Percentiles rank a stretch among this genome's conserved stretches.
phyloP scores from a whole-genome alignment of 768 basidiomycete genomes.

The Imleria badia region DNA sequence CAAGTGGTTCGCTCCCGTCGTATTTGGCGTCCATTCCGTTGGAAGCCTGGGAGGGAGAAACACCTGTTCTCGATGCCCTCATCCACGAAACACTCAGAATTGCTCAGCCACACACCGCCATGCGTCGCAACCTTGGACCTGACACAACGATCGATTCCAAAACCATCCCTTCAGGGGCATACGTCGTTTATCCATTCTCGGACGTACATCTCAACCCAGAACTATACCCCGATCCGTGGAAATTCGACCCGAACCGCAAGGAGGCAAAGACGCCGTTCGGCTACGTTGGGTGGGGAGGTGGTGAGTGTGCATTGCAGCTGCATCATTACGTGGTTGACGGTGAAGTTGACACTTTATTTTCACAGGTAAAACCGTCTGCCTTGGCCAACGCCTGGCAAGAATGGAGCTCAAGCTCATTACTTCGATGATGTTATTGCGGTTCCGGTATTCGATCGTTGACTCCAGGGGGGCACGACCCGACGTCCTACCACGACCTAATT shows the following conservation, averaged over 20 bases:
- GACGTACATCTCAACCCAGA: constrained; percentile 73
- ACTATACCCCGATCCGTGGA: constrained; percentile 76
- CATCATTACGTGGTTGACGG: constrained; percentile 18
- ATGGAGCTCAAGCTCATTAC: constrained; percentile 71
- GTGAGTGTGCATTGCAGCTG: constrained; percentile 42
- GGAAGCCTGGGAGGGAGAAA: constrained; percentile 66
- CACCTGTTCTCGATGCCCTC: constrained; percentile 68
- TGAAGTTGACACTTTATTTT: constrained; percentile 8
- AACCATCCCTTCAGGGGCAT: constrained; percentile 69
- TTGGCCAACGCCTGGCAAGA: constrained; percentile 73
- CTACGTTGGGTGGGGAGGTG: constrained; percentile 80
- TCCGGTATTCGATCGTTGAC: constrained; percentile 60
- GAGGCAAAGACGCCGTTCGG: constrained; percentile 52
- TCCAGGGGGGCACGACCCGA: constrained; percentile 43
- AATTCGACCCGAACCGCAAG: constrained; percentile 61
- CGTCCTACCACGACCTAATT: constrained; percentile 61
- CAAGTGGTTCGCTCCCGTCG: constrained; percentile 36
- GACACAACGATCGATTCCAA: constrained; percentile 68
- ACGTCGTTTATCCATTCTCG: constrained; percentile 77
- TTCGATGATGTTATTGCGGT: constrained; percentile 66
- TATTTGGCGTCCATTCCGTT: constrained; percentile 62
- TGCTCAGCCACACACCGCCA: constrained; percentile 77
- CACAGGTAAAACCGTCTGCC: constrained; percentile 66
- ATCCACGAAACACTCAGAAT: constrained; percentile 77
- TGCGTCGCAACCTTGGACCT: constrained; percentile 77